A percentile compares a stretch with the other conserved stretches of the same genome.
Evolutionary conservation across 2,329 filamentous ascomycete species (phyloP).

Genomic region (Sphaerulina musiva): DNA sequence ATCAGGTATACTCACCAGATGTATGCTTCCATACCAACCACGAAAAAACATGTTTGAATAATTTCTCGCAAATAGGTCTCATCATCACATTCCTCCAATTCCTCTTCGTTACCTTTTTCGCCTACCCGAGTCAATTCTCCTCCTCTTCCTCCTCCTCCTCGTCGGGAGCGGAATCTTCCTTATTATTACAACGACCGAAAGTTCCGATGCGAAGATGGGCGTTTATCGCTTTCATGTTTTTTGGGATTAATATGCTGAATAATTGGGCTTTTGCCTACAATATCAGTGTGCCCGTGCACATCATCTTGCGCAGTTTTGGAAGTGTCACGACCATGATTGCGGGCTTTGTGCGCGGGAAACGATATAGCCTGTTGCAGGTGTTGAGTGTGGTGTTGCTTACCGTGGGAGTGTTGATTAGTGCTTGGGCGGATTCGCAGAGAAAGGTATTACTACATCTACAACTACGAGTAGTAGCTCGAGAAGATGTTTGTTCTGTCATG

Average conservation of each 20-base stretch:
- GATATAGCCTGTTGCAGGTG: constrained; percentile 73
- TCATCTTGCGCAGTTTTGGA: constrained; percentile 89
- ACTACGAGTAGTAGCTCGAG: too few species aligned
- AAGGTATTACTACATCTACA: constrained; percentile 52
- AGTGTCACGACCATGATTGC: constrained; percentile 92
- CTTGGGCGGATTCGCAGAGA: constrained; percentile 78
- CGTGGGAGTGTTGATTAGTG: constrained; percentile 75
- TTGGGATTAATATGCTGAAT: constrained; percentile 89
- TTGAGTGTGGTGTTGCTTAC: constrained; percentile 77
- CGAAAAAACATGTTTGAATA: too few species aligned
- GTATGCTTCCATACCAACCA: neutral
- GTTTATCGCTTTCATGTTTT: constrained; percentile 84
- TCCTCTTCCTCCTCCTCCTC: too few species aligned
- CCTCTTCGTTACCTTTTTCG: constrained; percentile 56
- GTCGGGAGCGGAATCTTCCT: too few species aligned
- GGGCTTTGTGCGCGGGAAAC: constrained; percentile 80
- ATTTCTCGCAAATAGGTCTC: constrained; percentile 51
- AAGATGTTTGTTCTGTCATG: too few species aligned
- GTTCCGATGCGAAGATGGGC: constrained; percentile 82
- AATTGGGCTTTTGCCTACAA: constrained; percentile 97
- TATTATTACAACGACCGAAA: constrained; percentile 58
- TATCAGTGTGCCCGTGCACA: constrained; percentile 93
- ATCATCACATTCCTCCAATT: constrained; percentile 49
- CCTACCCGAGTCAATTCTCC: constrained; percentile 40
- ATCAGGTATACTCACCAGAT: too few species aligned